phyloP scores from a whole-genome alignment of 257 asterid species.

The Penstemon barbatus region DNA sequence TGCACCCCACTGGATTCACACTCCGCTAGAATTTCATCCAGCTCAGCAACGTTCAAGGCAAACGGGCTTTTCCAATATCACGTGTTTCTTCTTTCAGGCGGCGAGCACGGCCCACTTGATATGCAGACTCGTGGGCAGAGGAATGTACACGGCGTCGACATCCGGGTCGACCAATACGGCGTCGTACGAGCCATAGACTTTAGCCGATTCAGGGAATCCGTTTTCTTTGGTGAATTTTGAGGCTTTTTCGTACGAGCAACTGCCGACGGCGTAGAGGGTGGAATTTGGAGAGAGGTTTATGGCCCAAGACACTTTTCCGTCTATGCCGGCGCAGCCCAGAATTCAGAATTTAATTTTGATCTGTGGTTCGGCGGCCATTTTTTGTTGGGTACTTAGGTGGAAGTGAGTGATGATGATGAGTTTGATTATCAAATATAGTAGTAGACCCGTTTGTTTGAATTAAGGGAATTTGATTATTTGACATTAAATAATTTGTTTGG shows the following conservation, averaged over 20 bases:
- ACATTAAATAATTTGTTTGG: no score
- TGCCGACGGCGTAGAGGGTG: slow-evolving; percentile 58
- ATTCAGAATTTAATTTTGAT: slow-evolving; percentile 49
- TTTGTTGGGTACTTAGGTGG: no score
- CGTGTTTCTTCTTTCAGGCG: slow-evolving; percentile 68
- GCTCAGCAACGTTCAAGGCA: slow-evolving; percentile 52
- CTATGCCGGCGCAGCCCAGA: slow-evolving; percentile 70
- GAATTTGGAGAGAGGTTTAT: slow-evolving; percentile 54
- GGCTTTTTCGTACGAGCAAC: slow-evolving; percentile 69
- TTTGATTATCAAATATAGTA: no score
- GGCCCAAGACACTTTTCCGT: slow-evolving; percentile 57
- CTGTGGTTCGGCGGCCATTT: no score
- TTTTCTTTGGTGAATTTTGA: slow-evolving; percentile 53
- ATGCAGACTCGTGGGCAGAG: slow-evolving; percentile 72
- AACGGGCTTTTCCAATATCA: slow-evolving; percentile 75
- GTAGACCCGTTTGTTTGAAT: no score
- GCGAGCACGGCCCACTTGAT: slow-evolving; percentile 73
- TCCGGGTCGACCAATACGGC: slow-evolving; percentile 63
- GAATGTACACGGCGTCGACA: slow-evolving; percentile 70
- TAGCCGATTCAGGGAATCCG: slow-evolving; percentile 51
- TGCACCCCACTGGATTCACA: slow-evolving; percentile 72
- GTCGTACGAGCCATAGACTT: slow-evolving; percentile 63
- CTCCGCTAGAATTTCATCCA: slow-evolving; percentile 68
- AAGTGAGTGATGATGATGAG: no score
- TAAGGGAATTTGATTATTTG: no score